phyloP scores from a whole-genome alignment of 176 grass and related monocot species.

The Hsuehochloa calcarea region DNA sequence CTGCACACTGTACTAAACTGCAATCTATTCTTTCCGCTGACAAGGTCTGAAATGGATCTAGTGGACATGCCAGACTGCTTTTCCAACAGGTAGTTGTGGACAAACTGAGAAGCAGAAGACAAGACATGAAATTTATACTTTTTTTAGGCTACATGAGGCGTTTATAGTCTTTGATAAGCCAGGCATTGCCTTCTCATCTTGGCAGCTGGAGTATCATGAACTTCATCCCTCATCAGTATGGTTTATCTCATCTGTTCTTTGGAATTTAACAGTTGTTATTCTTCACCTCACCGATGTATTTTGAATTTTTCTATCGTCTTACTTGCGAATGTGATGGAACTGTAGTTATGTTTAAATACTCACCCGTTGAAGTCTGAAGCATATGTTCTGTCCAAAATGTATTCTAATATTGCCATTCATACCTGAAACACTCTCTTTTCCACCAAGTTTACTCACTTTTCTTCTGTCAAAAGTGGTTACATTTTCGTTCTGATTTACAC shows the following conservation, averaged over 20 bases:
- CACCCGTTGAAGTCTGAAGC: not conserved
- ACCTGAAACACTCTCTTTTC: conserved; percentile 24
- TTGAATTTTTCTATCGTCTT: no score
- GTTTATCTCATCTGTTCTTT: not conserved
- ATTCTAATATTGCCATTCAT: not conserved
- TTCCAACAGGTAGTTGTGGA: conserved; percentile 1
- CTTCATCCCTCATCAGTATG: not conserved
- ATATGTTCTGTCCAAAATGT: conserved; percentile 18
- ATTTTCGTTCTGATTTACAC: not conserved
- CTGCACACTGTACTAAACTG: not conserved
- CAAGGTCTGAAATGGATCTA: conserved; percentile 18
- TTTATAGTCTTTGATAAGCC: not conserved
- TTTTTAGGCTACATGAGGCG: not conserved
- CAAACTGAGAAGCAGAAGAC: conserved; percentile 34
- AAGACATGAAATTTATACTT: conserved; percentile 3
- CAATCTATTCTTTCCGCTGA: conserved; percentile 24
- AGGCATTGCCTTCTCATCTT: not conserved
- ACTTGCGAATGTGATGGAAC: not conserved
- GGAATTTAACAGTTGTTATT: not conserved
- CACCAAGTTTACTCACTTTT: conserved; percentile 13
- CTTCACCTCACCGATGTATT: not conserved
- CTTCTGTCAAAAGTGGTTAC: conserved; percentile 8
- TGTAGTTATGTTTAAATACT: not conserved
- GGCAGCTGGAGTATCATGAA: not conserved
- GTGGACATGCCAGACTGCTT: conserved; percentile 3